phyloP scores from a whole-genome alignment of 2,329 filamentous ascomycete species.

The Ophiostoma triangulosporum region DNA sequence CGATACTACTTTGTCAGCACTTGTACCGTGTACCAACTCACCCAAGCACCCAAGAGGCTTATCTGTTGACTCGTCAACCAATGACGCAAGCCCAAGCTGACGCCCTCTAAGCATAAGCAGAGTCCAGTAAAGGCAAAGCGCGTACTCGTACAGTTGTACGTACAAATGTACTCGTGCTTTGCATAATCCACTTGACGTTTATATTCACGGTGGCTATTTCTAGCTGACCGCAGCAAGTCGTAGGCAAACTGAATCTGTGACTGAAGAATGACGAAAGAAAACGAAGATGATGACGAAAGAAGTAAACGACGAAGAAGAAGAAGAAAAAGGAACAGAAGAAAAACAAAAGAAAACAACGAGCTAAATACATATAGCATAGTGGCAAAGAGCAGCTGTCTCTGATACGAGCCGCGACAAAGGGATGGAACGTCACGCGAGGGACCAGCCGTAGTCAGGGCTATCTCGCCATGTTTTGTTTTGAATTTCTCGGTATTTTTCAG shows the following conservation, averaged over 20 bases:
- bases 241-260: too few relatives aligned
- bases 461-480: too few relatives aligned
- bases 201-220: too few relatives aligned
- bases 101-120: not conserved
- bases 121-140: not conserved
- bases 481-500: too few relatives aligned
- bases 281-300: too few relatives aligned
- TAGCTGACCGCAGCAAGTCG: too few relatives aligned
- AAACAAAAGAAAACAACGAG: not conserved
- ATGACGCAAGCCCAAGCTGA: slow-evolving; percentile 6
- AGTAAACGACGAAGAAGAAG: too few relatives aligned
- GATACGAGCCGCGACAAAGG: not conserved
- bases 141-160: not conserved
- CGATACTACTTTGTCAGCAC: too few relatives aligned
- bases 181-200: not conserved
- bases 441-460: not conserved
- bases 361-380: not conserved
- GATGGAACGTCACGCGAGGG: not conserved
- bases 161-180: not conserved
- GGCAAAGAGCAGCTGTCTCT: too few relatives aligned
- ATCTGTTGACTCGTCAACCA: slow-evolving; percentile 6
- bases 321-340: not conserved
- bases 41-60: too few relatives aligned
- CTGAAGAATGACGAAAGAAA: too few relatives aligned
- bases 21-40: too few relatives aligned